phyloP scores from a whole-genome alignment of 139 green algal species.

The Yamagishiella unicocca region DNA sequence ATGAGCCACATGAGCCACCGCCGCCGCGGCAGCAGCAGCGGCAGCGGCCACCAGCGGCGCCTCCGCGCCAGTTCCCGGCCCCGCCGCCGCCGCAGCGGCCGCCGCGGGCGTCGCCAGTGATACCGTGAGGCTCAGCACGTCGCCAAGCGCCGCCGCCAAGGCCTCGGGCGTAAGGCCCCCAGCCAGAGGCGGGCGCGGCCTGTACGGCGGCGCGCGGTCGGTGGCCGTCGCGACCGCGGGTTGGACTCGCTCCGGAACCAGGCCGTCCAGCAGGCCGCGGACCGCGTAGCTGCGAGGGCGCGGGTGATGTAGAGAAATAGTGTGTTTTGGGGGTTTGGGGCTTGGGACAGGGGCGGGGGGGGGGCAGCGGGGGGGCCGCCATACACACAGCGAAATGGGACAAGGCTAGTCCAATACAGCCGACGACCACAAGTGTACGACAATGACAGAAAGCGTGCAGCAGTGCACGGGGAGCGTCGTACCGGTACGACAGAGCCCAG shows the following conservation, averaged over 20 bases:
- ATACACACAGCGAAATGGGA: no score
- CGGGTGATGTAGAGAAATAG: no score
- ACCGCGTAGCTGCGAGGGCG: conserved; percentile 47
- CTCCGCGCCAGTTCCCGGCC: not conserved
- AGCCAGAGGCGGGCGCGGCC: conserved; percentile 16
- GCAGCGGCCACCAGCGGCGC: not conserved
- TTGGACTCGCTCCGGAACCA: conserved; percentile 19
- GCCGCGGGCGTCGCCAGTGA: not conserved
- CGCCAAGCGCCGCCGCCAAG: not conserved
- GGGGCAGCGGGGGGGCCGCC: no score
- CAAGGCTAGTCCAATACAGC: no score
- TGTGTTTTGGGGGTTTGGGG: no score
- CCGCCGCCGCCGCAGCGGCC: not conserved
- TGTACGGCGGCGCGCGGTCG: not conserved
- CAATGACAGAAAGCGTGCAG: no score
- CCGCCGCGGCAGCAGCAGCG: not conserved
- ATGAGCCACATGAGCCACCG: not conserved
- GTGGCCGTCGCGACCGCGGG: not conserved
- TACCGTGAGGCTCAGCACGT: not conserved
- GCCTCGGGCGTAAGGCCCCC: not conserved
- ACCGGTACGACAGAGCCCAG: conserved; percentile 62
- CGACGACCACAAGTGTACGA: no score
- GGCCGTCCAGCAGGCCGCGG: conserved; percentile 48
- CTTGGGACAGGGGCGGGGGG: no score
- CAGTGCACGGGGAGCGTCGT: no score